phyloP scores from a whole-genome alignment of 192 early-diverging fungal genomes.

The Chytriomyces sp. region DNA sequence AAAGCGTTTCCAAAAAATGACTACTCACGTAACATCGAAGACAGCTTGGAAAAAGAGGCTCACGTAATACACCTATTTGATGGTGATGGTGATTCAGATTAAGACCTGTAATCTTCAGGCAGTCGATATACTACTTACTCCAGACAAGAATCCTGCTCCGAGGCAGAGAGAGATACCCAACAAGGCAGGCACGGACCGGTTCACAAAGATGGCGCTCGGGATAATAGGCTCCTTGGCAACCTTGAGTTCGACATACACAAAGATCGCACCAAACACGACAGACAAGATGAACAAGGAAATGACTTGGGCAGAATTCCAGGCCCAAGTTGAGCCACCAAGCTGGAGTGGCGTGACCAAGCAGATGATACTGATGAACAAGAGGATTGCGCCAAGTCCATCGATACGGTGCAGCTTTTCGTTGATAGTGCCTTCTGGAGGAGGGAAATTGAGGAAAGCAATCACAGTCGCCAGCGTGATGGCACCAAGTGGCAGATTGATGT shows the following conservation, averaged over 20 bases:
- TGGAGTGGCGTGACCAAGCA: slow-evolving; percentile 69
- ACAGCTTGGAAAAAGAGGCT: slow-evolving; percentile 42
- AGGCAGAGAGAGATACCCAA: slow-evolving; percentile 42
- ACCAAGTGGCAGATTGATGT: slow-evolving; percentile 73
- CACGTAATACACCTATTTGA: slow-evolving; percentile 77
- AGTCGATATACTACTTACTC: slow-evolving; percentile 72
- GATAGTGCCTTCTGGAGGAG: slow-evolving; percentile 45
- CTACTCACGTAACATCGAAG: not conserved
- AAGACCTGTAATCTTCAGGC: not conserved
- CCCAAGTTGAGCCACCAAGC: slow-evolving; percentile 72
- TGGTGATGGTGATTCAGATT: not conserved
- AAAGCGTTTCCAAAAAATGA: no score
- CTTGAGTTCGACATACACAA: slow-evolving; percentile 66
- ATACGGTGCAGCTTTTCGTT: slow-evolving; percentile 69
- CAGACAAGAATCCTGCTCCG: slow-evolving; percentile 46
- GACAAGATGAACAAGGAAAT: slow-evolving; percentile 67
- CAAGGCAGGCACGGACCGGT: slow-evolving; percentile 44
- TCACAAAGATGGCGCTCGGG: slow-evolving; percentile 61
- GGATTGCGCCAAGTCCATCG: slow-evolving; percentile 64
- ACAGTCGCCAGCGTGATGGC: slow-evolving; percentile 62
- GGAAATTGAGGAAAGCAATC: slow-evolving; percentile 61
- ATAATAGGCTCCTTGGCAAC: slow-evolving; percentile 74
- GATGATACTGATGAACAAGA: slow-evolving; percentile 58
- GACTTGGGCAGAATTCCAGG: slow-evolving; percentile 60
- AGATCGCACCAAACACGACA: slow-evolving; percentile 45